Evolutionary conservation across 306 rosid species (phyloP).

Genomic region (Sophora flavescens): DNA sequence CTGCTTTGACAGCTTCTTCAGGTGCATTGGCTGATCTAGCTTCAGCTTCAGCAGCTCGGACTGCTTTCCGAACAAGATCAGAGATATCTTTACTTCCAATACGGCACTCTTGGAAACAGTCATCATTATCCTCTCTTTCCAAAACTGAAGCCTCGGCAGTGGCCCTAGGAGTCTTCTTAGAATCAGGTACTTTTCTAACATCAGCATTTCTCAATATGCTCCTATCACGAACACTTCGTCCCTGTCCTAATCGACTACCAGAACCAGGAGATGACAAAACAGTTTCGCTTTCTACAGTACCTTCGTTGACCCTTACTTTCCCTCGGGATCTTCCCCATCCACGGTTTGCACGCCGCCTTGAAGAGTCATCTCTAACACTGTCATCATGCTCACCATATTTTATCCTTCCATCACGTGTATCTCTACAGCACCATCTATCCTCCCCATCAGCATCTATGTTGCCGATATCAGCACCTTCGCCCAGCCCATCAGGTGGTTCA

Average conservation of each 20-base stretch:
- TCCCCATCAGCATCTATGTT: slow-evolving; percentile 67
- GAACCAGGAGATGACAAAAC: slow-evolving; percentile 77
- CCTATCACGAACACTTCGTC: slow-evolving; percentile 74
- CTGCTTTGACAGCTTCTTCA: slow-evolving; percentile 91
- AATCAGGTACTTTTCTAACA: slow-evolving; percentile 63
- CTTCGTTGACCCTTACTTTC: slow-evolving; percentile 83
- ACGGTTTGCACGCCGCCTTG: slow-evolving; percentile 81
- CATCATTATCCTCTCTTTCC: slow-evolving; percentile 87
- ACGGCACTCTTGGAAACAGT: slow-evolving; percentile 79
- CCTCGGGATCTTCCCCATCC: slow-evolving; percentile 75
- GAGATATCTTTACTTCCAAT: slow-evolving; percentile 83
- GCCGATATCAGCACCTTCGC: slow-evolving; percentile 53
- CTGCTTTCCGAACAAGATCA: slow-evolving; percentile 83
- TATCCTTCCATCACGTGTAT: slow-evolving; percentile 71
- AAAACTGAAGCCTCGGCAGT: slow-evolving; percentile 53
- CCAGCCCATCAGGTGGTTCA: slow-evolving; percentile 64
- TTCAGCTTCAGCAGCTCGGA: slow-evolving; percentile 91
- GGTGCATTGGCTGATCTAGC: slow-evolving; percentile 95
- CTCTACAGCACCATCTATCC: slow-evolving; percentile 73
- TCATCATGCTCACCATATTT: slow-evolving; percentile 81
- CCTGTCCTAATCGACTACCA: slow-evolving; percentile 70
- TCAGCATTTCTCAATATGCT: slow-evolving; percentile 60
- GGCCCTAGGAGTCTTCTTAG: slow-evolving; percentile 58
- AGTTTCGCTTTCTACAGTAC: slow-evolving; percentile 71
- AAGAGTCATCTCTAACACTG: slow-evolving; percentile 75